Evolutionary conservation across 176 grass and related monocot species (phyloP), one percentile per base, ranked within the genome.

Genomic region (Tillandsia fasciculata): DNA sequence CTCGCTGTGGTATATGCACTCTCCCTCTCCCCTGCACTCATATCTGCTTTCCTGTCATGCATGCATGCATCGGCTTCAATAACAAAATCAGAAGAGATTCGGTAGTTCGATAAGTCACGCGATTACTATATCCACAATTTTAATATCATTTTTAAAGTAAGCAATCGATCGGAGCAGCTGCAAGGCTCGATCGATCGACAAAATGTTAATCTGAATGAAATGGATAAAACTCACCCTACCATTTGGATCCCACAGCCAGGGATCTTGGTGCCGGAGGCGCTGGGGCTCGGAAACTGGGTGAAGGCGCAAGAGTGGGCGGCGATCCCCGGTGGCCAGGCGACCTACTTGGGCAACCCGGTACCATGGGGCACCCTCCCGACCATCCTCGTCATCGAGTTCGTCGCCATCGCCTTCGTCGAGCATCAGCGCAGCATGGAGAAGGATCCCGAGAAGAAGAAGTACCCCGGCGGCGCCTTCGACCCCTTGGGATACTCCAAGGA

Each of bases 391-490:
- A 94, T 99, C 72, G 95, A 99, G 72, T 99, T 99, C 82, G 3
- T 99, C 1, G 95, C 95, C 59, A 99, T 99, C 49, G 95, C 90
- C 54, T 99, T 99, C 77, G 95, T 91, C 1, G 95, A 99, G 84
- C 90, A 99, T 75, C 95, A 99, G 82, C 95, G 95, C 74, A 99
- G 89, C 95, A 99, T 99, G 90, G 95, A 99, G 95, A 93, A 99
- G 70, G 87, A 99, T 82, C 80, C 90, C 0, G 95, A 99, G 79
- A 99, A 99, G 84, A 99, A 88, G 87, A 99, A 99, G 80, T 99
- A 99, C 80, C 95, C 95, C 11, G 95, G 95, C 1, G 95, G 95
- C 70, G 95, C 95, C 56, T 99, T 99, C 70, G 90, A 99, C 80
- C 95, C 95, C 11, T 81, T 99, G 10, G 95, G 95, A n/a, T 99